Evolutionary conservation across 192 early-diverging fungal genomes (phyloP), one percentile per base, ranked within the genome.

Genomic region (Linnemannia exigua): DNA sequence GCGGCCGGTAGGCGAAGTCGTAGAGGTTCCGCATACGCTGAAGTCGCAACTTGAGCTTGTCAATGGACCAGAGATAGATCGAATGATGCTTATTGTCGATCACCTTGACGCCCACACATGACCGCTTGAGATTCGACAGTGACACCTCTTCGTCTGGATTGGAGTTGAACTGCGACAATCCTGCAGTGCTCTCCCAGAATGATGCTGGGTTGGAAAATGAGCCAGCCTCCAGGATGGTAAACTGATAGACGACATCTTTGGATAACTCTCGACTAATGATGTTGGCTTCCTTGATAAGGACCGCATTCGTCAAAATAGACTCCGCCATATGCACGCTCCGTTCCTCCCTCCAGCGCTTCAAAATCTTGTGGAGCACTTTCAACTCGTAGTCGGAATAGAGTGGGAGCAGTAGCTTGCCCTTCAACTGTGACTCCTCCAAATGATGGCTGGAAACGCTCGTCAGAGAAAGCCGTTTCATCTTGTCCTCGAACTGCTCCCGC

Each of bases 281-380:
- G 76, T 98, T 99, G 54, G 97, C 97, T 79, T 98, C 96, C 84
- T 98, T 98, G 63, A 99, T 80, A 35, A 94, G 81, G 9, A 93
- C 88, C 0, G 93, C 93, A 75, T 95, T 94, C 16, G 90, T 92
- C 67, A 95, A 81, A 79, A 95, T 93, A 8, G 88, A 88, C 67
- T 95, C 93, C 17, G 93, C 93, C 75, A 95, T 92, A 25, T 85
- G 84, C 14, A 95, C 91, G 36, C 88, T 88, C 66, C 93, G 89
- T 74, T 91, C 84, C n/a, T 84, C 81, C 76, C 87, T 91, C 92
- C 92, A 93, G 38, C 74, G 84, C 36, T 75, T 76, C 35, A 91
- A 19, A 0, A 79, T 87, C 68, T 88, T 87, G 70, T 82, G 54
- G 66, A 92, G 71, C 7, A 92, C 14, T 28, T 78, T 87, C 0